Conservation (phyloP, 176 grass and related monocot genomes). For the Aegilops tauschii region DNA sequence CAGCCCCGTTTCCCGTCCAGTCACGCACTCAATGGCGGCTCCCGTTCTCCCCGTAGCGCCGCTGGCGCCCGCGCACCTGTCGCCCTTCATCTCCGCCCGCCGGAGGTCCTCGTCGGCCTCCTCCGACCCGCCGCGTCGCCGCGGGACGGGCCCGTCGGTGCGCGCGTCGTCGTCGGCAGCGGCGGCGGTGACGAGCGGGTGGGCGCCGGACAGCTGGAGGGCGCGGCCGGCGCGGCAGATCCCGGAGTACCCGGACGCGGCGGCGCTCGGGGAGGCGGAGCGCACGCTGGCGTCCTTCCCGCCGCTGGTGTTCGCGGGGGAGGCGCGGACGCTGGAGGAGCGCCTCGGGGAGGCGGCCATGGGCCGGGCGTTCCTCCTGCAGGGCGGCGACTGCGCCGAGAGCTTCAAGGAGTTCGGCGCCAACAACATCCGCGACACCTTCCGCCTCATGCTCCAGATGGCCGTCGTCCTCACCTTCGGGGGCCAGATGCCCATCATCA, state of each 20-base stretch:
- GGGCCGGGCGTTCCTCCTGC: conserved; percentile 53
- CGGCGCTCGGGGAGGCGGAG: conserved; percentile 3
- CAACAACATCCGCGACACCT: conserved; percentile 50
- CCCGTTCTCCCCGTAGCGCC: not conserved
- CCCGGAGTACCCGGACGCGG: conserved; percentile 32
- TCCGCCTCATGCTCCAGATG: conserved; percentile 45
- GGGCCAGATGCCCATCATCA: conserved; percentile 38
- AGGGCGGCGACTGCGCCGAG: conserved; percentile 71
- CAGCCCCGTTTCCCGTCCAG: not conserved
- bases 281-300: conserved; percentile 9
- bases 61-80: not conserved
- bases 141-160: not conserved
- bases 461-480: conserved; percentile 42
- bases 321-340: conserved; percentile 49
- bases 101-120: not conserved
- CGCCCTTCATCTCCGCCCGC: not conserved
- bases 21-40: not conserved
- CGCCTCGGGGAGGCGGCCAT: conserved; percentile 51
- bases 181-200: not conserved
- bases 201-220: conserved; percentile 32
- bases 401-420: conserved; percentile 59
- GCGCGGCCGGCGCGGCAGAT: conserved; percentile 29
- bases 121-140: not conserved
- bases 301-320: conserved; percentile 37
- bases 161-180: not conserved